Base-by-base conservation (phyloP, 768 basidiomycete genomes). In the Boletus sensibilis region DNA sequence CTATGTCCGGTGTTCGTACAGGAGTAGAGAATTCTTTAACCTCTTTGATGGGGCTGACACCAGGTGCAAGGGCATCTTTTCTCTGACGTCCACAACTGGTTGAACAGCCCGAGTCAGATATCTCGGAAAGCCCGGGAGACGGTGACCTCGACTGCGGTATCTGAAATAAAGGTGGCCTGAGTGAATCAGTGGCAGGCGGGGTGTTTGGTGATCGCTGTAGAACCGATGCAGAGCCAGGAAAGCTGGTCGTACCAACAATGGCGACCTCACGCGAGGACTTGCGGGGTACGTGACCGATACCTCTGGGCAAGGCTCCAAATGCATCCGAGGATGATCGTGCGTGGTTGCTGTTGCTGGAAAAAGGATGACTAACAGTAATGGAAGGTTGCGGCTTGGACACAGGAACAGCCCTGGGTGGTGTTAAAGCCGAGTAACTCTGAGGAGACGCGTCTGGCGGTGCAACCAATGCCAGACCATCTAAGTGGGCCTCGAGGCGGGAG, bases 401-500 rank as follows among this genome's bases (percentile, higher is more conserved):
- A 57, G 84, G 82, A 13, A 80, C 78, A 29, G 79, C 74, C 21
- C 77, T 68, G 14, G 82, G 82, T 53, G 83, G 80, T 5, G 80
- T 76, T 44, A 85, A 74, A 52, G 80, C 78, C 29, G 81, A 75
- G 64, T 85, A 83, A 14, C 78, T 71, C 44, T 68, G 74, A 16
- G 79, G 78, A 10, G 83, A 78, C 60, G 83, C 84, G 69, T 88
- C 89, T 38, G 87, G 86, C 48, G 87, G 88, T 51, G 86, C 85
- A 57, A 90, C 84, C 59, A 90, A 76, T 50, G 87, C 84, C 25
- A 90, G 76, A 51, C 82, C 82, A 11, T 49, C 52, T 16, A 53
- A 64, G 60, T 72, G 73, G 37, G 75, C 72, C 52, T 75, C 70
- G 51, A 76, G 62, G 18, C 75, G 73, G 38, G 79, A 71, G 43